Percentiles rank a stretch among this genome's conserved stretches.
Conservation (phyloP, 768 basidiomycete species). For the Roridomyces roridus region DNA sequence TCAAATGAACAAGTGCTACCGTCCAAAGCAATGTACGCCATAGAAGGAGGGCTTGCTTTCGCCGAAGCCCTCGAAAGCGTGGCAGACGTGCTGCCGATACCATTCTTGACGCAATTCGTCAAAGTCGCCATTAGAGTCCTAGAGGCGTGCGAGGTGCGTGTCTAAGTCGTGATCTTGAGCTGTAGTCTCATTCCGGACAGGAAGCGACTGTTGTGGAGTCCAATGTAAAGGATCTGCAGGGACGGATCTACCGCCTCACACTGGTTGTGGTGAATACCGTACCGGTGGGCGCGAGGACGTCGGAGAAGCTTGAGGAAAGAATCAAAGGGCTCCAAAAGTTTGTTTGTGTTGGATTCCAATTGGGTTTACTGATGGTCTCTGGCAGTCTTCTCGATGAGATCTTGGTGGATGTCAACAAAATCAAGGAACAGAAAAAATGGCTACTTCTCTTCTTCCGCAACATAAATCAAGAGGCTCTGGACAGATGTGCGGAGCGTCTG, state of each 20-base stretch:
- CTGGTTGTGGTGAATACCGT: background rate
- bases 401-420: background rate
- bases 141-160: slow-evolving; percentile 4
- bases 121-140: slow-evolving; percentile 8
- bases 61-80: background rate
- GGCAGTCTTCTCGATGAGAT: slow-evolving; percentile 3
- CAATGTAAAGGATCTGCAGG: slow-evolving; percentile 2
- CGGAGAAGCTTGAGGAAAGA: background rate
- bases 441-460: slow-evolving; percentile 1
- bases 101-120: slow-evolving; percentile 1
- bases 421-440: background rate
- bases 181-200: background rate
- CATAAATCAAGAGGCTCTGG: background rate
- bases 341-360: background rate
- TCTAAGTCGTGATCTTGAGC: background rate
- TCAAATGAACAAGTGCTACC: no score
- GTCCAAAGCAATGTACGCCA: background rate
- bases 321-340: background rate
- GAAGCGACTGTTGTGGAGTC: background rate
- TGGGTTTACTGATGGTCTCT: background rate
- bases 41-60: background rate
- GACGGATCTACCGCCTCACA: background rate
- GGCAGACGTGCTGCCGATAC: background rate
- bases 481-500: background rate
- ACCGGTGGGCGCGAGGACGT: background rate